Percentiles rank a stretch among this genome's conserved stretches.
These are phyloP conservation scores for Fusarium burgessii DNA, from an alignment of 2,329 filamentous ascomycete genomes.

Conservation along the genomic window DNA sequence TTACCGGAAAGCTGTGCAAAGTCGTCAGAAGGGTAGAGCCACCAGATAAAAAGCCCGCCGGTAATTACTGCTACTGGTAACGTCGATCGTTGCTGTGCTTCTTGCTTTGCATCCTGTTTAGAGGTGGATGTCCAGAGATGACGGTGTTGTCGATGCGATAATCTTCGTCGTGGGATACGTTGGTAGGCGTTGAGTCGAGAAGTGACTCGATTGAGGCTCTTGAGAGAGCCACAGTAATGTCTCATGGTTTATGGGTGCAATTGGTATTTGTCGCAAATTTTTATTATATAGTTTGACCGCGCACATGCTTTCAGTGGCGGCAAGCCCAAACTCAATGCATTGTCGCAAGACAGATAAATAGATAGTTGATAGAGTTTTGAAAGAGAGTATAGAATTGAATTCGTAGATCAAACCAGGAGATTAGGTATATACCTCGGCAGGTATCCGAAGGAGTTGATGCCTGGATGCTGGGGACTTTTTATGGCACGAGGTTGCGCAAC, in stretches of 20 bases:
- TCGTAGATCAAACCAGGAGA: not conserved
- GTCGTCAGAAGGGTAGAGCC: slow-evolving; percentile 58
- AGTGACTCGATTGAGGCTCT: slow-evolving; percentile 36
- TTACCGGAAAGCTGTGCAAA: slow-evolving; percentile 53
- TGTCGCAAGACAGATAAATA: slow-evolving; percentile 1
- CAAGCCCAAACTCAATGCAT: slow-evolving; percentile 26
- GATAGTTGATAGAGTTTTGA: not conserved
- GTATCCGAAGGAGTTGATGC: slow-evolving; percentile 1
- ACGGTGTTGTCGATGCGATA: slow-evolving; percentile 34
- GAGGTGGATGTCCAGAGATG: slow-evolving; percentile 35
- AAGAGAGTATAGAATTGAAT: slow-evolving; percentile 13
- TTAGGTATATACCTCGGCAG: not conserved
- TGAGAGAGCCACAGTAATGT: slow-evolving; percentile 40
- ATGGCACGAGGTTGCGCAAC: slow-evolving; percentile 33
- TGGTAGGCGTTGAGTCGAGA: slow-evolving; percentile 29
- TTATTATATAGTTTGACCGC: slow-evolving; percentile 23
- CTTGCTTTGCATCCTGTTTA: slow-evolving; percentile 35
- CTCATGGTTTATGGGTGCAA: slow-evolving; percentile 36
- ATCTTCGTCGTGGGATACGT: slow-evolving; percentile 31
- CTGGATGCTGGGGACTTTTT: slow-evolving; percentile 14
- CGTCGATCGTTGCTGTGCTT: slow-evolving; percentile 42
- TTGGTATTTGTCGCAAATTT: slow-evolving; percentile 14
- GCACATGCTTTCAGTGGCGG: slow-evolving; percentile 36
- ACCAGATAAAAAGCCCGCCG: slow-evolving; percentile 56
- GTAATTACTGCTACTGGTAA: slow-evolving; percentile 51